These are phyloP conservation scores for Clarireedia monteithiana DNA, from an alignment of 2,329 filamentous ascomycete genomes.

Conservation along the genomic window DNA sequence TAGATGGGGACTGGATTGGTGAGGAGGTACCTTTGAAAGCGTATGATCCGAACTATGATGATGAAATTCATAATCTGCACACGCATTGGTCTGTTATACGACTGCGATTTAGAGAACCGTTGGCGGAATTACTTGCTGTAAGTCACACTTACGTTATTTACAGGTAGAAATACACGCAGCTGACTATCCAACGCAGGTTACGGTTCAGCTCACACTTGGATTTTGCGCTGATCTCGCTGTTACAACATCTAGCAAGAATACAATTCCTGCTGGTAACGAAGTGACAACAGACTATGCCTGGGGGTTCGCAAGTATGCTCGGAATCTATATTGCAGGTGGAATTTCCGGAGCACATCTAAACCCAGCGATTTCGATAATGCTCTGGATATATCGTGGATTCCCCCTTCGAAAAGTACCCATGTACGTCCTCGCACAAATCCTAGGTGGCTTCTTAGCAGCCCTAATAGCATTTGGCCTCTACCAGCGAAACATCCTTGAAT, in stretches of 20 bases:
- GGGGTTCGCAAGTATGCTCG: slow-evolving; percentile 47
- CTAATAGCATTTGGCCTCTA: slow-evolving; percentile 39
- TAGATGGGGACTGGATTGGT: slow-evolving; percentile 14
- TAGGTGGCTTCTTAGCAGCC: slow-evolving; percentile 43
- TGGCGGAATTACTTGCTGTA: slow-evolving; percentile 45
- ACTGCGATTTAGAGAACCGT: slow-evolving; percentile 38
- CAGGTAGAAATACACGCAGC: too few relatives aligned
- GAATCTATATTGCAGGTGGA: slow-evolving; percentile 40
- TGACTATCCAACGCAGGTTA: slow-evolving; percentile 9
- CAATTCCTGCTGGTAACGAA: slow-evolving; percentile 32
- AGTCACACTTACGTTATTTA: not conserved
- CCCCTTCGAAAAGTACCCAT: slow-evolving; percentile 42
- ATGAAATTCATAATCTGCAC: slow-evolving; percentile 25
- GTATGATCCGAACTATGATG: slow-evolving; percentile 17
- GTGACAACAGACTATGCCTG: slow-evolving; percentile 39
- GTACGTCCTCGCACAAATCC: slow-evolving; percentile 44
- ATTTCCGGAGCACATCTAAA: slow-evolving; percentile 40
- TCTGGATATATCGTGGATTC: slow-evolving; percentile 44
- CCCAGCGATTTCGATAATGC: slow-evolving; percentile 36
- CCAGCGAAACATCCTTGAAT: slow-evolving; percentile 30
- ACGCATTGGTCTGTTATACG: slow-evolving; percentile 40
- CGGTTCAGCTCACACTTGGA: slow-evolving; percentile 35
- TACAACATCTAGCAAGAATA: slow-evolving; percentile 14
- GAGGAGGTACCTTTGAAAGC: slow-evolving; percentile 16
- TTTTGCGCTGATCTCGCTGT: slow-evolving; percentile 42